These are phyloP conservation scores for Candida tropicalis DNA, from an alignment of 1,139 yeast species.

Conservation along the genomic window DNA sequence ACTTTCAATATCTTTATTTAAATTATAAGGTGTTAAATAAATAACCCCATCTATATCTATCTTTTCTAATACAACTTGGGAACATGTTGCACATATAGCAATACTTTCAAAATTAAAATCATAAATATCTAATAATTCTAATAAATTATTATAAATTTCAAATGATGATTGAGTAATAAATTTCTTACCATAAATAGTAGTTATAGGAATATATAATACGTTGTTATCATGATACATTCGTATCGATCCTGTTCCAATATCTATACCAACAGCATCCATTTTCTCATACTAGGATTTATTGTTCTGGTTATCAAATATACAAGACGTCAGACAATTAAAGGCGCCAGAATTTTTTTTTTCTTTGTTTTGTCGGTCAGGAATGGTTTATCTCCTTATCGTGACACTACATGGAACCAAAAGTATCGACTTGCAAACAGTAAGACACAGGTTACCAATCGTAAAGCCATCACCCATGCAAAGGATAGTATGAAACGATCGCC, in stretches of 20 bases:
- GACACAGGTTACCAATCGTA: no score
- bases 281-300: no score
- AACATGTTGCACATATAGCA: conserved; percentile 54
- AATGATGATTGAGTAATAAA: conserved; percentile 45
- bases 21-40: conserved; percentile 27
- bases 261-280: conserved; percentile 45
- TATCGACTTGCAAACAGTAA: no score
- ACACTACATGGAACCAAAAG: no score
- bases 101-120: conserved; percentile 16
- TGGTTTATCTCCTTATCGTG: no score
- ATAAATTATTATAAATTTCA: conserved; percentile 31
- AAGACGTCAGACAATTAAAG: no score
- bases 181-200: conserved; percentile 13
- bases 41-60: conserved; percentile 14
- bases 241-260: conserved; percentile 57
- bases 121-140: conserved; percentile 12
- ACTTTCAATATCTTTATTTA: conserved; percentile 21
- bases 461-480: no score
- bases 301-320: neutral
- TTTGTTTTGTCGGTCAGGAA: no score
- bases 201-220: conserved; percentile 9
- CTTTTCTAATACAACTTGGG: conserved; percentile 45
- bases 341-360: no score
- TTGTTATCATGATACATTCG: conserved; percentile 23
- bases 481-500: no score